These are phyloP conservation scores for Mollisia scopiformis DNA, from an alignment of 2,329 filamentous ascomycete genomes.

Conservation along the genomic window DNA sequence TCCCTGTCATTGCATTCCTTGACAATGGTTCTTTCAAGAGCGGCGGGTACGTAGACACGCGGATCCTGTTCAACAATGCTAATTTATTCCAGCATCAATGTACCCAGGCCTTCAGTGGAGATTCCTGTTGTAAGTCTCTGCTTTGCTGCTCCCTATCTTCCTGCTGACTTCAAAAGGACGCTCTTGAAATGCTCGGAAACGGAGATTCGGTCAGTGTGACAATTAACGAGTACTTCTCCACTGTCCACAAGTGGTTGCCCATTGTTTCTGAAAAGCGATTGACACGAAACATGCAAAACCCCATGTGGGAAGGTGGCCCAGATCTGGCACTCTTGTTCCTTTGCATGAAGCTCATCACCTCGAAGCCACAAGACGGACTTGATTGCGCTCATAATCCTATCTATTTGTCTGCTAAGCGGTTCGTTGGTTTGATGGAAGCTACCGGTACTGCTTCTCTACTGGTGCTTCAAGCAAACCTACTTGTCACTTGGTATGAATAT, in stretches of 20 bases:
- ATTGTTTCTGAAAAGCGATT: slow-evolving; percentile 51
- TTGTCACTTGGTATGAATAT: slow-evolving; percentile 51
- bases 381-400: slow-evolving; percentile 41
- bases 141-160: not conserved
- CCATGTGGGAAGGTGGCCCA: slow-evolving; percentile 46
- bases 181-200: slow-evolving; percentile 44
- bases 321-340: slow-evolving; percentile 51
- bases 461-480: slow-evolving; percentile 48
- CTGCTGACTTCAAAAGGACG: slow-evolving; percentile 35
- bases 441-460: slow-evolving; percentile 46
- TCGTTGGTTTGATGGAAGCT: slow-evolving; percentile 44
- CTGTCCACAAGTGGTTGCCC: slow-evolving; percentile 50
- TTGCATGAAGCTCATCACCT: slow-evolving; percentile 50
- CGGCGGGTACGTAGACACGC: slow-evolving; percentile 29
- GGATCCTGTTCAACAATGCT: not conserved
- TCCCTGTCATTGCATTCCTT: slow-evolving; percentile 48
- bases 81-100: slow-evolving; percentile 35
- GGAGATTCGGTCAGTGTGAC: slow-evolving; percentile 41
- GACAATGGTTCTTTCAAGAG: slow-evolving; percentile 45
- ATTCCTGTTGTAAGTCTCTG: slow-evolving; percentile 41
- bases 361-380: slow-evolving; percentile 40
- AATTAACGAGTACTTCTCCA: slow-evolving; percentile 46
- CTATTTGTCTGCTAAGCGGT: slow-evolving; percentile 48
- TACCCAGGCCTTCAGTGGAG: slow-evolving; percentile 42
- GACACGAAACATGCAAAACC: slow-evolving; percentile 41